A percentile compares a stretch with the other conserved stretches of the same genome.
Conservation (phyloP, 768 basidiomycete species). For the Pholiota molesta region DNA sequence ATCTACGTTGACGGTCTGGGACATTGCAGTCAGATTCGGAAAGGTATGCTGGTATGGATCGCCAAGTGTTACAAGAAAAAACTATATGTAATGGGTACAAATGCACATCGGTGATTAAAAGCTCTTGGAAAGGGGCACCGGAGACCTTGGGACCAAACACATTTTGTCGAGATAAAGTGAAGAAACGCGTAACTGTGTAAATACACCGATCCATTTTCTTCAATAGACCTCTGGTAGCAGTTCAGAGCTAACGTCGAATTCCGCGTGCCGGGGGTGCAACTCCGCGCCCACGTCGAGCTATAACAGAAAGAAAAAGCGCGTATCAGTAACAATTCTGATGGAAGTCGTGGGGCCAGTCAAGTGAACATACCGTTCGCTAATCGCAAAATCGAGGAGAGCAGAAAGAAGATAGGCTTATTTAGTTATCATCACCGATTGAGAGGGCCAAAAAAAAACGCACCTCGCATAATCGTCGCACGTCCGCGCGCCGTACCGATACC, state of each 20-base stretch:
- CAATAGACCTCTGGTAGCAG: not conserved
- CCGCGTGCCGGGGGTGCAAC: constrained; percentile 73
- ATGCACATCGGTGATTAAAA: not conserved
- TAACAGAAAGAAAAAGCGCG: constrained; percentile 10
- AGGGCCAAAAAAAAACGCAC: constrained; percentile 47
- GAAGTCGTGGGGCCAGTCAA: constrained; percentile 8
- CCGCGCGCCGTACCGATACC: constrained; percentile 99
- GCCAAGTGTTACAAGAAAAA: not conserved
- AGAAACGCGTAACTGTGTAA: not conserved
- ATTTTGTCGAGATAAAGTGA: not conserved
- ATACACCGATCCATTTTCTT: not conserved
- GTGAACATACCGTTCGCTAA: constrained; percentile 72
- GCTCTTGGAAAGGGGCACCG: not conserved
- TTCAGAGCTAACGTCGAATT: constrained; percentile 70
- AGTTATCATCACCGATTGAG: constrained; percentile 8
- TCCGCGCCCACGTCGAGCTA: constrained; percentile 88
- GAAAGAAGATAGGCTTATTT: constrained; percentile 18
- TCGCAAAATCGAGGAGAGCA: constrained; percentile 21
- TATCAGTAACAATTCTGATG: constrained; percentile 13
- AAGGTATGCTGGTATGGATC: not conserved
- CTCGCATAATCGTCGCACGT: constrained; percentile 97
- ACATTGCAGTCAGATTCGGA: not conserved
- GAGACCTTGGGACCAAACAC: constrained; percentile 2
- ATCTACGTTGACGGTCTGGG: not conserved
- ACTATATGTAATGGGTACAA: constrained; percentile 1